These are phyloP conservation scores for Coffea eugenioides DNA, from an alignment of 257 asterid genomes.

Conservation along the genomic window DNA sequence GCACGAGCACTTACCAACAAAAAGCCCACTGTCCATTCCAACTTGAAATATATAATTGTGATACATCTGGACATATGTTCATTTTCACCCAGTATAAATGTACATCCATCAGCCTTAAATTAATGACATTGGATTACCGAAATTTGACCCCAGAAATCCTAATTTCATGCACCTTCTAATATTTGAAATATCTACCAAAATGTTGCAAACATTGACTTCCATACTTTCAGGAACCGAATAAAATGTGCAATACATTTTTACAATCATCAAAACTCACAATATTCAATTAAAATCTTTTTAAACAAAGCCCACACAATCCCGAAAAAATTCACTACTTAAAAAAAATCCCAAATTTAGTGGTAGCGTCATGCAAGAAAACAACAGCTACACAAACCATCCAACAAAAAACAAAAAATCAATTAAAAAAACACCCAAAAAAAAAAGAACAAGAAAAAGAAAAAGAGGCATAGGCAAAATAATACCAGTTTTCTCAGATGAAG, in stretches of 20 bases:
- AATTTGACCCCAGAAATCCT: background rate
- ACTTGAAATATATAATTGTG: background rate
- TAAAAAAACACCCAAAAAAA: background rate
- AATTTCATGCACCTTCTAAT: background rate
- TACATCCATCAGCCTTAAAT: background rate
- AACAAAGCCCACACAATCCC: background rate
- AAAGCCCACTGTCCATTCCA: background rate
- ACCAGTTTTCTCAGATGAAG: slow-evolving; percentile 69
- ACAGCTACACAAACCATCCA: background rate
- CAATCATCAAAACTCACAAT: too few relatives aligned
- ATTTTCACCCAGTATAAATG: background rate
- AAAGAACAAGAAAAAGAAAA: background rate
- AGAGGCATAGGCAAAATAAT: background rate
- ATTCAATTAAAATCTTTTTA: background rate
- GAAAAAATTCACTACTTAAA: background rate
- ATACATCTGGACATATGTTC: background rate
- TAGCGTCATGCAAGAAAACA: too few relatives aligned
- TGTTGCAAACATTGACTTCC: too few relatives aligned
- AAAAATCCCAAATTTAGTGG: too few relatives aligned
- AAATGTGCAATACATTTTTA: background rate
- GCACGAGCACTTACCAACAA: too few relatives aligned
- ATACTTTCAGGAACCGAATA: background rate
- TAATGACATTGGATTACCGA: background rate
- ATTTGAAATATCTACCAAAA: too few relatives aligned
- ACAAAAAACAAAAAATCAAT: background rate